These are phyloP conservation scores for Didymella segeticola DNA, from an alignment of 2,329 filamentous ascomycete species.

Conservation along the genomic window DNA sequence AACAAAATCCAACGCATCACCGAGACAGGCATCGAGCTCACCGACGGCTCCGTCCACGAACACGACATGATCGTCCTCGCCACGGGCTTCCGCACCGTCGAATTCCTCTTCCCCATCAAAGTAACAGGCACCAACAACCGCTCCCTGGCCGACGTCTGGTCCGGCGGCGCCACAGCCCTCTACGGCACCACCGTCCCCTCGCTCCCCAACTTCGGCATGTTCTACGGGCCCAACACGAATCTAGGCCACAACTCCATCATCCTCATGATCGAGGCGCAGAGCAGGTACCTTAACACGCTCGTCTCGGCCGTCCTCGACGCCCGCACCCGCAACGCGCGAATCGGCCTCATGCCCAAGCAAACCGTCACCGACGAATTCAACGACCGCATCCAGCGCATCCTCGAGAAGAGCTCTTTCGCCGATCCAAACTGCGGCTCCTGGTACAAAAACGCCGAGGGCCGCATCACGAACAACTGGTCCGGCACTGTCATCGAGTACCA, in stretches of 20 bases:
- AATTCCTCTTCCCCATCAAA: constrained; percentile 66
- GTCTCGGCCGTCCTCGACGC: constrained; percentile 59
- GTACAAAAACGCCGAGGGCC: constrained; percentile 63
- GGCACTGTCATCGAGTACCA: constrained; percentile 65
- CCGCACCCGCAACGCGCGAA: constrained; percentile 44
- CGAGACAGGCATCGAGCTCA: constrained; percentile 55
- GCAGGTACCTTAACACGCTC: constrained; percentile 60
- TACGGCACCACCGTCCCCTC: constrained; percentile 60
- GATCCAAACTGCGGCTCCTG: constrained; percentile 62
- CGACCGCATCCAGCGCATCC: constrained; percentile 52
- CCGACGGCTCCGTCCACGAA: constrained; percentile 51
- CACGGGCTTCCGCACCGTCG: constrained; percentile 65
- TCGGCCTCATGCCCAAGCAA: constrained; percentile 56
- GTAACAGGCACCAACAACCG: constrained; percentile 56
- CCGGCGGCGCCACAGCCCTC: constrained; percentile 58
- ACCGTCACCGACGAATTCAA: constrained; percentile 55
- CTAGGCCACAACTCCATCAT: constrained; percentile 65
- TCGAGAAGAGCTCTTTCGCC: constrained; percentile 58
- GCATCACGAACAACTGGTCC: constrained; percentile 65
- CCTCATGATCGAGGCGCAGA: constrained; percentile 68
- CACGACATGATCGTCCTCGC: constrained; percentile 65
- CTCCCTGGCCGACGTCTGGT: constrained; percentile 60
- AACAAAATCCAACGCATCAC: constrained; percentile 56
- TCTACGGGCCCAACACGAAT: constrained; percentile 65
- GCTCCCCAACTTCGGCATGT: constrained; percentile 63